Evolutionary conservation across 495 filamentous ascomycete genomes (phyloP).

Genomic region (Corynascus novoguineensis): DNA sequence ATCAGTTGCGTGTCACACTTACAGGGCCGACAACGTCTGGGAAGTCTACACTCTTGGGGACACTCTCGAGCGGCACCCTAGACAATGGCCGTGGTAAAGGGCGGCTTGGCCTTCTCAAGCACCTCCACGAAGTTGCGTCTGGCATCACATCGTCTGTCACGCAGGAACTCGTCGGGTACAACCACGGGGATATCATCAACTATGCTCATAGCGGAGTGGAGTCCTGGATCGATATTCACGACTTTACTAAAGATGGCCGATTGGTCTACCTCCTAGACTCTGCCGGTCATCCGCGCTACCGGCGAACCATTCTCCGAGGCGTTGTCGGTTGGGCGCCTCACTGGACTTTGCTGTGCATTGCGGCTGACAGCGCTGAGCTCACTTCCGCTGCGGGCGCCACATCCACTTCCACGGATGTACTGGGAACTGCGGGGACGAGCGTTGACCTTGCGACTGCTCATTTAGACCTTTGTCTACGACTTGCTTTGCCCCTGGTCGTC

Average conservation of each 20-base stretch:
- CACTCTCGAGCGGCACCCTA: slow-evolving; percentile 75
- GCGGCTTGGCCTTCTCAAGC: slow-evolving; percentile 78
- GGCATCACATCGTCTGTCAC: slow-evolving; percentile 90
- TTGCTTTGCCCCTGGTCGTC: slow-evolving; percentile 68
- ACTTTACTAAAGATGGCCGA: slow-evolving; percentile 63
- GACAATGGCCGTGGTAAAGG: slow-evolving; percentile 92
- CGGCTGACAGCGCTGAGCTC: slow-evolving; percentile 64
- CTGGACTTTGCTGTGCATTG: slow-evolving; percentile 82
- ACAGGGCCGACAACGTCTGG: slow-evolving; percentile 89
- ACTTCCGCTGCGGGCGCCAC: slow-evolving; percentile 34
- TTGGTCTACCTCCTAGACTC: slow-evolving; percentile 86
- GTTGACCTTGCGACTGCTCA: slow-evolving; percentile 71
- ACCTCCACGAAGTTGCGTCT: slow-evolving; percentile 88
- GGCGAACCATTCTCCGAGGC: slow-evolving; percentile 79
- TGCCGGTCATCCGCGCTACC: slow-evolving; percentile 80
- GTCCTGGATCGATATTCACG: slow-evolving; percentile 91
- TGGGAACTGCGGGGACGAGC: slow-evolving; percentile 42
- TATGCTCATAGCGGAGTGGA: slow-evolving; percentile 81
- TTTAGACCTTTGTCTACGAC: slow-evolving; percentile 76
- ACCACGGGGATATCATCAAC: slow-evolving; percentile 65
- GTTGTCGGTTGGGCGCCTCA: slow-evolving; percentile 96
- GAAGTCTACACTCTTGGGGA: slow-evolving; percentile 87
- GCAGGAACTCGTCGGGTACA: slow-evolving; percentile 88
- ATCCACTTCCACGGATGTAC: slow-evolving; percentile 43
- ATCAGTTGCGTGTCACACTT: slow-evolving; percentile 86